phyloP scores from a whole-genome alignment of 2,329 filamentous ascomycete genomes.

The Waltergamsia citrina region DNA sequence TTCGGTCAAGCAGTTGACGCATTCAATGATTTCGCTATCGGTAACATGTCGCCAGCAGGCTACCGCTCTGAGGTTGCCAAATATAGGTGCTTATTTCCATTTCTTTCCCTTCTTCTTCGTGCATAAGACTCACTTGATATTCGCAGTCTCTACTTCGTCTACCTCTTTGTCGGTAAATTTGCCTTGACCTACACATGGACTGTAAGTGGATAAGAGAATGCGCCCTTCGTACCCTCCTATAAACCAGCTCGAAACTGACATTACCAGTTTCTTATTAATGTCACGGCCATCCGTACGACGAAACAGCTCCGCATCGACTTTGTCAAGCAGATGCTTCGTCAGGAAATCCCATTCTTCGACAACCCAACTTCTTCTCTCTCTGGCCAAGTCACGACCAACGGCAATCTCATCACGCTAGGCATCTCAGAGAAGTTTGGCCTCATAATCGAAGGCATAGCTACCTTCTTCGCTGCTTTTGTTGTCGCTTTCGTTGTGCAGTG shows the following conservation, averaged over 20 bases:
- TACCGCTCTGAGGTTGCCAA: constrained; percentile 41
- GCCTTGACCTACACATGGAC: constrained; percentile 43
- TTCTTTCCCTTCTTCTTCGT: constrained; percentile 10
- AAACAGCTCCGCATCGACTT: constrained; percentile 26
- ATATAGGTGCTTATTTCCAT: too few relatives aligned
- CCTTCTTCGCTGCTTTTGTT: constrained; percentile 27
- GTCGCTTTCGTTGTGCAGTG: constrained; percentile 29
- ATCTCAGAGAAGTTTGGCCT: constrained; percentile 35
- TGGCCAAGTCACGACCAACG: constrained; percentile 36
- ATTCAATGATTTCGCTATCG: constrained; percentile 46
- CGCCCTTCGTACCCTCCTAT: too few relatives aligned
- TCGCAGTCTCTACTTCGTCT: constrained; percentile 43
- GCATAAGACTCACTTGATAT: constrained; percentile 1
- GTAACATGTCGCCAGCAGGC: constrained; percentile 26
- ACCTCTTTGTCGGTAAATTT: constrained; percentile 47
- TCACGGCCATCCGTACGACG: constrained; percentile 25
- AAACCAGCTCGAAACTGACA: too few relatives aligned
- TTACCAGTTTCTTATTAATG: constrained; percentile 24
- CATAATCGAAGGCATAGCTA: constrained; percentile 27
- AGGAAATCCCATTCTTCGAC: constrained; percentile 49
- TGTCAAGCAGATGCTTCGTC: constrained; percentile 27
- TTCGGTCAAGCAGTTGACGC: constrained; percentile 44
- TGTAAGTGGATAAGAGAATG: constrained; percentile 20
- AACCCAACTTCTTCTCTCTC: constrained; percentile 30
- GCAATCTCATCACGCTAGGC: constrained; percentile 32